Evolutionary conservation across 2,329 filamentous ascomycete genomes (phyloP).

Genomic region (Zopfia rhizophila): DNA sequence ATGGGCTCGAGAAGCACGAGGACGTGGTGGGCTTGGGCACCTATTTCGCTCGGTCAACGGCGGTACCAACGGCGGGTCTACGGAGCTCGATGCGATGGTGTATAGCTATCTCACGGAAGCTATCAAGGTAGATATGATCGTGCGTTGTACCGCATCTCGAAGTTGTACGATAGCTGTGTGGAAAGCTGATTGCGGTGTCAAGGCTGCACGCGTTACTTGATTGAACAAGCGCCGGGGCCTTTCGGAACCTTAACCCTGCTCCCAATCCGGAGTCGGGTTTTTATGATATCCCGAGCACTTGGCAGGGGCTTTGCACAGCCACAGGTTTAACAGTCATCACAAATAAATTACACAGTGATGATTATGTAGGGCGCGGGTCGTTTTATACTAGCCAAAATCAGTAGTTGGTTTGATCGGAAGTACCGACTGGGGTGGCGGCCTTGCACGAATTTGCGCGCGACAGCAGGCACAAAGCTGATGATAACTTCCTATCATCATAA

Average conservation of each 20-base stretch:
- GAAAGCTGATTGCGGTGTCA: slow-evolving; percentile 11
- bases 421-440: slow-evolving; percentile 5
- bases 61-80: slow-evolving; percentile 14
- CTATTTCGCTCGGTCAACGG: slow-evolving; percentile 7
- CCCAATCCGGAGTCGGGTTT: no score
- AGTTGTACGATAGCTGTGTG: slow-evolving; percentile 16
- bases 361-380: slow-evolving; percentile 1
- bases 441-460: slow-evolving; percentile 6
- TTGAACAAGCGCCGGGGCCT: no score
- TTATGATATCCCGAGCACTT: no score
- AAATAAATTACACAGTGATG: slow-evolving; percentile 7
- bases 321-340: slow-evolving; percentile 2
- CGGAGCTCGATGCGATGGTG: slow-evolving; percentile 16
- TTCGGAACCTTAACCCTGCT: slow-evolving; percentile 12
- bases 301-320: no score
- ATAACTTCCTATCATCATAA: not conserved
- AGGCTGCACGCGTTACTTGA: no score
- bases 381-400: slow-evolving; percentile 8
- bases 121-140: slow-evolving; percentile 18
- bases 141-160: no score
- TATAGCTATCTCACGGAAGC: slow-evolving; percentile 16
- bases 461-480: no score
- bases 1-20: slow-evolving; percentile 21
- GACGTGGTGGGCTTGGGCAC: slow-evolving; percentile 12
- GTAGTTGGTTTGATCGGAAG: no score